Evolutionary conservation across 257 asterid species (phyloP).

Genomic region (Solanum dulcamara): DNA sequence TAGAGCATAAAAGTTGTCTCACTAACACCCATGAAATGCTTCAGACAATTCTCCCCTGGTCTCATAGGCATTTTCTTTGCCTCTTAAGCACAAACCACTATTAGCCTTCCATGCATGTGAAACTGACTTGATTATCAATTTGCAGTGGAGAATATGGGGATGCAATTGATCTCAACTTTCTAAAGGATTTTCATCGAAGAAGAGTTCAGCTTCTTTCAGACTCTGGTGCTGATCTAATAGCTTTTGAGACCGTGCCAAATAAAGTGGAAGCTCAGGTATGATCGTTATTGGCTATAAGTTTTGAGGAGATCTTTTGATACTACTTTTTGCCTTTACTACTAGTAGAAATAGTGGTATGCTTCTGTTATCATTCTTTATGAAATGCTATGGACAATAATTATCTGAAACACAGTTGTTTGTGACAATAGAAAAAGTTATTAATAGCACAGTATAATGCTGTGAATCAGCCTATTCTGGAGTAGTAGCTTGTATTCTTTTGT

Average conservation of each 20-base stretch:
- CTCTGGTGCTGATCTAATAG: conserved; percentile 74
- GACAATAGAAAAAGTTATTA: neutral
- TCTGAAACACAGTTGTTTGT: neutral
- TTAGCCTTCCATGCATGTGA: neutral
- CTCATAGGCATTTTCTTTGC: neutral
- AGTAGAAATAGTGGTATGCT: neutral
- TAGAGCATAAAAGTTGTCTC: neutral
- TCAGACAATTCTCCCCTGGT: neutral
- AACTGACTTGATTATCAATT: neutral
- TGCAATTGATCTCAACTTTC: conserved; percentile 50
- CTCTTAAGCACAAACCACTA: neutral
- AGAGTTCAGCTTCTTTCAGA: conserved; percentile 80
- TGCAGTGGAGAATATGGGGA: conserved; percentile 81
- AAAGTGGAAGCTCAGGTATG: conserved; percentile 78
- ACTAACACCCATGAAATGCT: neutral
- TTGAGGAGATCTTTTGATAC: neutral
- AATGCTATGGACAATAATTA: neutral
- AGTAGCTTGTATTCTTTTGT: neutral
- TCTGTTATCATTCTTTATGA: neutral
- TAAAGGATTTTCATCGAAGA: conserved; percentile 72
- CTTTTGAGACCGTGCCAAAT: conserved; percentile 88
- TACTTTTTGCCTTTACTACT: neutral
- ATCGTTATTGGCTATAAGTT: neutral
- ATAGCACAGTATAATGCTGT: neutral
- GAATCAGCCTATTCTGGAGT: neutral